Evolutionary conservation across 1,284 basidiomycete genomes (phyloP).

Genomic region (Austroboletus novae-zelandiae): DNA sequence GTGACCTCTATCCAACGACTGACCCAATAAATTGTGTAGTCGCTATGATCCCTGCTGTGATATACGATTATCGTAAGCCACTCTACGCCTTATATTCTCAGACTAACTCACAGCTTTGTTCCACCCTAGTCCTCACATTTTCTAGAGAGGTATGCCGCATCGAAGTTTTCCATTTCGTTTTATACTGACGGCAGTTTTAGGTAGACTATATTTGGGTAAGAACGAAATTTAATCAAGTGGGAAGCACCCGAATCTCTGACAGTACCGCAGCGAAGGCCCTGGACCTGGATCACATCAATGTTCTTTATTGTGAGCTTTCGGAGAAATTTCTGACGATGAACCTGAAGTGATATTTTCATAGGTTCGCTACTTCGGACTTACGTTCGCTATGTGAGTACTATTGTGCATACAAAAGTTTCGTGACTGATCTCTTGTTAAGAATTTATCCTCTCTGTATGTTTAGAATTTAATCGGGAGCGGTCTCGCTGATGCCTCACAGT

Average conservation of each 20-base stretch:
- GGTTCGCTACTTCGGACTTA: not conserved
- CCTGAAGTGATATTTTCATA: not conserved
- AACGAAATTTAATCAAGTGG: not conserved
- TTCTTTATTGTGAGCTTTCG: not conserved
- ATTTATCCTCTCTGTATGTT: not conserved
- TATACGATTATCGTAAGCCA: not conserved
- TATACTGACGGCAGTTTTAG: not conserved
- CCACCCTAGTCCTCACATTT: not conserved
- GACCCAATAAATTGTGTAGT: not conserved
- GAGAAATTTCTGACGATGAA: too few relatives aligned
- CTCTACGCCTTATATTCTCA: not conserved
- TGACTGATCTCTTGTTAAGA: not conserved
- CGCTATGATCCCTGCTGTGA: not conserved
- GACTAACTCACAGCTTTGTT: too few relatives aligned
- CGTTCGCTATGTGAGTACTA: not conserved
- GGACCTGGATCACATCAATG: not conserved
- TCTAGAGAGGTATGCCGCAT: not conserved
- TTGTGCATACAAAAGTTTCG: not conserved
- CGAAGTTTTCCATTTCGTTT: not conserved
- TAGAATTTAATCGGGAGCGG: too few relatives aligned
- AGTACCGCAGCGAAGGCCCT: not conserved
- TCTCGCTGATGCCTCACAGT: too few relatives aligned
- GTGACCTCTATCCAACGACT: too few relatives aligned
- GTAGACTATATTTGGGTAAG: not conserved
- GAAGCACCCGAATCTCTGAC: not conserved